Evolutionary conservation across 345 rosid genomes (phyloP).

Genomic region (Camelina neglecta): DNA sequence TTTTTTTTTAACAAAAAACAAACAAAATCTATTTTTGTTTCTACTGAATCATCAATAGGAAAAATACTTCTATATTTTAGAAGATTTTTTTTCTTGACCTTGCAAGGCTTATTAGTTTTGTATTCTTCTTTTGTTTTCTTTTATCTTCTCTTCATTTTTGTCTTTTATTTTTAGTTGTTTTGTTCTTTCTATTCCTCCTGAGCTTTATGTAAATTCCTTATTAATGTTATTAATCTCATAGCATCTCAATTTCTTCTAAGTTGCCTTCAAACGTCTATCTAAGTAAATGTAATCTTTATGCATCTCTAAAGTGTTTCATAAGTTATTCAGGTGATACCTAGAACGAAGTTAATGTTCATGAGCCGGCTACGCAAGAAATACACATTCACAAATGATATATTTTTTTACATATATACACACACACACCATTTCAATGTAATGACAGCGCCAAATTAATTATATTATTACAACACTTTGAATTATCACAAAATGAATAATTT

Average conservation of each 20-base stretch:
- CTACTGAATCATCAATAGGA: constrained; percentile 7
- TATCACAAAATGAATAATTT: constrained; percentile 38
- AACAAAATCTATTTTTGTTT: not conserved
- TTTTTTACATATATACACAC: not conserved
- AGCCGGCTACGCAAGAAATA: constrained; percentile 7
- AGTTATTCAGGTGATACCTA: not conserved
- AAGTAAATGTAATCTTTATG: not conserved
- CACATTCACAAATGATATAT: not conserved
- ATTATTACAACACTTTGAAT: constrained; percentile 22
- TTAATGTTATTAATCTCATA: not conserved
- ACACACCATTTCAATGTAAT: constrained; percentile 16
- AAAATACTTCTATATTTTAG: not conserved
- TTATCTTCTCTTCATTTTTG: not conserved
- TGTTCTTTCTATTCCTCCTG: constrained; percentile 46
- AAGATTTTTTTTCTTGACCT: constrained; percentile 66
- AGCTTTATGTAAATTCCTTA: constrained; percentile 41
- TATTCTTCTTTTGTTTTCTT: not conserved
- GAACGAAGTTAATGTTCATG: not conserved
- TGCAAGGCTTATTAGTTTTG: constrained; percentile 54
- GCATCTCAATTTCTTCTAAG: not conserved
- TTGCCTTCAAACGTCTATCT: not conserved
- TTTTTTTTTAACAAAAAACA: not conserved
- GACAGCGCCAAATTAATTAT: constrained; percentile 29
- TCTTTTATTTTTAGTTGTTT: not conserved
- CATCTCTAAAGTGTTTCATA: not conserved